These are phyloP conservation scores for Candida adriatica DNA, from an alignment of 805 yeast species.

Conservation along the genomic window DNA sequence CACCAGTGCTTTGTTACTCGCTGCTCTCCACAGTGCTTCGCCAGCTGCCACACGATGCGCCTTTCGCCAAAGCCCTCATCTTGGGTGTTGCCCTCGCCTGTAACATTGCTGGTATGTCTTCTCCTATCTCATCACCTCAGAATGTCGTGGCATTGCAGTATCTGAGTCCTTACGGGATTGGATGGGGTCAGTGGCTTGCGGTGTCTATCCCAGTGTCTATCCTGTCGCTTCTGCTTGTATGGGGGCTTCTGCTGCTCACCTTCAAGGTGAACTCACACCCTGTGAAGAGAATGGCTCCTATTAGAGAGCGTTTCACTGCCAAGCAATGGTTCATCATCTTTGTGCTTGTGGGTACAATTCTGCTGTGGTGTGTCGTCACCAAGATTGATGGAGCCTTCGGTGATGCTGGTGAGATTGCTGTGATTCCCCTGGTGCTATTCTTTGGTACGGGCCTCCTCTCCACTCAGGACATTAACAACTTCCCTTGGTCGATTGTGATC, in stretches of 20 bases:
- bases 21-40: slow-evolving; percentile 81
- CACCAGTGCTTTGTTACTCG: slow-evolving; percentile 88
- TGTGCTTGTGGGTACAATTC: slow-evolving; percentile 69
- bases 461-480: slow-evolving; percentile 84
- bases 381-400: slow-evolving; percentile 69
- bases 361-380: slow-evolving; percentile 85
- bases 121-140: slow-evolving; percentile 96
- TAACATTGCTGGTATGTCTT: slow-evolving; percentile 92
- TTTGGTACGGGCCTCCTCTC: slow-evolving; percentile 85
- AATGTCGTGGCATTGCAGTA: slow-evolving; percentile 83
- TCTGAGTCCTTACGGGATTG: slow-evolving; percentile 57
- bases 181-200: slow-evolving; percentile 91
- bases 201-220: slow-evolving; percentile 79
- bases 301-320: slow-evolving; percentile 58
- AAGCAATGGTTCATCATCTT: slow-evolving; percentile 67
- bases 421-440: slow-evolving; percentile 76
- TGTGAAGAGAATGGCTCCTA: slow-evolving; percentile 38
- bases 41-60: slow-evolving; percentile 68
- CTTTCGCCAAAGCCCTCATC: slow-evolving; percentile 72
- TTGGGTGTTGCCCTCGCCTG: slow-evolving; percentile 90
- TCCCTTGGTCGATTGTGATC: slow-evolving; percentile 93
- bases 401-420: slow-evolving; percentile 87
- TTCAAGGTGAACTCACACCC: slow-evolving; percentile 44
- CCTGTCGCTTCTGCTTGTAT: slow-evolving; percentile 53
- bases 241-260: slow-evolving; percentile 59